phyloP scores from a whole-genome alignment of 2,329 filamentous ascomycete genomes.

The Paecilomyces niveus region DNA sequence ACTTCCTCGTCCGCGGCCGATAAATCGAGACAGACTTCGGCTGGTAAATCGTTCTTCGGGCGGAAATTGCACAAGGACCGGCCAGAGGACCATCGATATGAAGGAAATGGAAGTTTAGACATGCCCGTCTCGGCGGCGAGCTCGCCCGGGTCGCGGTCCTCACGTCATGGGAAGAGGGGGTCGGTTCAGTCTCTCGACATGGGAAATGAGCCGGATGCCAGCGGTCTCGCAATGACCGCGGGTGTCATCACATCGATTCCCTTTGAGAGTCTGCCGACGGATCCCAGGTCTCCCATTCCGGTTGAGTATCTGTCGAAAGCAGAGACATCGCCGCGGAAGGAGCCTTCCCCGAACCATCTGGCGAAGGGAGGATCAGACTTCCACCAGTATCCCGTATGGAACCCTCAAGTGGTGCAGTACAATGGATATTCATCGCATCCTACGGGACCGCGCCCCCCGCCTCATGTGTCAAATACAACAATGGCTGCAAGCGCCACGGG shows the following conservation, averaged over 20 bases:
- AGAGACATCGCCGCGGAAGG: conserved; percentile 56
- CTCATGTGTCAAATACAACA: conserved; percentile 48
- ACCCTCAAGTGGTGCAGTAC: conserved; percentile 45
- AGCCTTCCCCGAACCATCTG: conserved; percentile 74
- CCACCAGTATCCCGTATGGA: conserved; percentile 79
- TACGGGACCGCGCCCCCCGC: conserved; percentile 55
- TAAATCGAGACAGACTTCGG: conserved; percentile 76
- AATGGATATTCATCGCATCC: conserved; percentile 49
- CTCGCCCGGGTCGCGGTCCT: conserved; percentile 60
- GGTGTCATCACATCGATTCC: conserved; percentile 84
- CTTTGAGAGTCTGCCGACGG: conserved; percentile 63
- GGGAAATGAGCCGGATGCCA: conserved; percentile 51
- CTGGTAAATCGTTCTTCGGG: conserved; percentile 79
- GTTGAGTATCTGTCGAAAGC: conserved; percentile 65
- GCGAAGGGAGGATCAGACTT: conserved; percentile 72
- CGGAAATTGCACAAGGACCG: conserved; percentile 70
- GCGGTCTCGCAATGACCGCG: conserved; percentile 64
- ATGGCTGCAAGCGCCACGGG: conserved; percentile 66
- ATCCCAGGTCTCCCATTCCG: conserved; percentile 62
- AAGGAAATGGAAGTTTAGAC: conserved; percentile 53
- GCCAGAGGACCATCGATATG: conserved; percentile 55
- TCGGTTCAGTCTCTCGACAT: conserved; percentile 66
- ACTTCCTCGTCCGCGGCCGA: conserved; percentile 58
- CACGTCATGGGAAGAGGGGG: conserved; percentile 65
- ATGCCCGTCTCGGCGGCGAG: conserved; percentile 56